Conservation (phyloP, 495 filamentous ascomycete species). For the Lasiosphaeriaceae sp. region DNA sequence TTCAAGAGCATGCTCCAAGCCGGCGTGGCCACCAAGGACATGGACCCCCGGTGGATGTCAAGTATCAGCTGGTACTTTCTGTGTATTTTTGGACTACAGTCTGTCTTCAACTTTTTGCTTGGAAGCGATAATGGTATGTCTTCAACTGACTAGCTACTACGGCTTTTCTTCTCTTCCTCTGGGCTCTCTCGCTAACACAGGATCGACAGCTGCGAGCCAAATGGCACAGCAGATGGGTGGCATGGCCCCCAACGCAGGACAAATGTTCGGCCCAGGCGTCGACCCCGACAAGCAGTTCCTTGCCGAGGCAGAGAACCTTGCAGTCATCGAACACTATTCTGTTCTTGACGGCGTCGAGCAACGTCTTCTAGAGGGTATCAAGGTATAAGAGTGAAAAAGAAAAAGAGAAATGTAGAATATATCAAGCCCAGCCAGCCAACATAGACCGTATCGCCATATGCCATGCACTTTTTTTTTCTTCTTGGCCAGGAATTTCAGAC, state of each 20-base stretch:
- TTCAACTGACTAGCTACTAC: neutral
- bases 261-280: constrained; percentile 88
- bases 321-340: constrained; percentile 89
- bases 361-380: constrained; percentile 61
- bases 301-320: constrained; percentile 89
- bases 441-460: neutral
- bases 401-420: neutral
- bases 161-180: neutral
- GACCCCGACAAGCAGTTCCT: constrained; percentile 92
- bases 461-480: neutral
- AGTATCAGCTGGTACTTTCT: constrained; percentile 98
- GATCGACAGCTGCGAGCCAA: constrained; percentile 76
- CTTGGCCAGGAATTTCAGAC: neutral
- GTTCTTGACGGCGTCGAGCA: constrained; percentile 84
- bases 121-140: constrained; percentile 88
- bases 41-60: constrained; percentile 97
- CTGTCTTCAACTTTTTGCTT: constrained; percentile 95
- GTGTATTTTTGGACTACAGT: constrained; percentile 91
- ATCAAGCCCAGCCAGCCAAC: neutral
- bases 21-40: constrained; percentile 88
- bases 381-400: constrained; percentile 25
- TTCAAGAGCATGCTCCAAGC: constrained; percentile 99
- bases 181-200: constrained; percentile 4
- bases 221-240: constrained; percentile 90
- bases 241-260: constrained; percentile 61